These are phyloP conservation scores for Penicillium nucicola DNA, from an alignment of 495 filamentous ascomycete species.

Conservation along the genomic window DNA sequence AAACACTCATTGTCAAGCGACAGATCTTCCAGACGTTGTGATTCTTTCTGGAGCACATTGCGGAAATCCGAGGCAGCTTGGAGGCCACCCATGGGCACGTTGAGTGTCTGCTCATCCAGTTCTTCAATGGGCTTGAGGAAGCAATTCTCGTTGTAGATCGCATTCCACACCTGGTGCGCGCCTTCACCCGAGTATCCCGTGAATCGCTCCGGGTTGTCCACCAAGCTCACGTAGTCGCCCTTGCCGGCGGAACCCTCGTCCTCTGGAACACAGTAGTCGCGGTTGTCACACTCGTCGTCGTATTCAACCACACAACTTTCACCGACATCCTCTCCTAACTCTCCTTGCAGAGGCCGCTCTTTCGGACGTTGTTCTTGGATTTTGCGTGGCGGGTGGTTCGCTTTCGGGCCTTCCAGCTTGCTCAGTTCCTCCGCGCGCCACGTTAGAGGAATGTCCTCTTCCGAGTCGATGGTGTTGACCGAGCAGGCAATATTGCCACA, in stretches of 20 bases:
- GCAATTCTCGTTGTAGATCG: conserved; percentile 96
- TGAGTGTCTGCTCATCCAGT: conserved; percentile 29
- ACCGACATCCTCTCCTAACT: conserved; percentile 79
- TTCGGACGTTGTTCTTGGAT: conserved; percentile 65
- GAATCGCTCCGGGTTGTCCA: conserved; percentile 92
- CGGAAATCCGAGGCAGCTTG: conserved; percentile 82
- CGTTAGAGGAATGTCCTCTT: conserved; percentile 85
- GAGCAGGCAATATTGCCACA: conserved; percentile 97
- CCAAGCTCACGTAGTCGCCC: conserved; percentile 92
- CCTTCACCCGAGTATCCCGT: conserved; percentile 87
- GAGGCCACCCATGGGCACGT: conserved; percentile 27
- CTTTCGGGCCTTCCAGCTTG: conserved; percentile 89
- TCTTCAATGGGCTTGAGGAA: conserved; percentile 67
- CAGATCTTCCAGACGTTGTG: conserved; percentile 61
- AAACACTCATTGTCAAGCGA: conserved; percentile 87
- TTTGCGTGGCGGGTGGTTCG: conserved; percentile 76
- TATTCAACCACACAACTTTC: conserved; percentile 97
- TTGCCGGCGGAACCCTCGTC: conserved; percentile 83
- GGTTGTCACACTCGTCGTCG: conserved; percentile 95
- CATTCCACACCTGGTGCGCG: conserved; percentile 87
- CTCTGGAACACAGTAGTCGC: conserved; percentile 95
- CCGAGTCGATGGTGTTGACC: conserved; percentile 93
- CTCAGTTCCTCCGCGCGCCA: conserved; percentile 92
- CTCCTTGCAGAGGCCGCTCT: conserved; percentile 71
- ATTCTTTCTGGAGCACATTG: conserved; percentile 71